These are phyloP conservation scores for Phytophthora idaei DNA, from an alignment of 352 stramenopile genomes.

Conservation along the genomic window DNA sequence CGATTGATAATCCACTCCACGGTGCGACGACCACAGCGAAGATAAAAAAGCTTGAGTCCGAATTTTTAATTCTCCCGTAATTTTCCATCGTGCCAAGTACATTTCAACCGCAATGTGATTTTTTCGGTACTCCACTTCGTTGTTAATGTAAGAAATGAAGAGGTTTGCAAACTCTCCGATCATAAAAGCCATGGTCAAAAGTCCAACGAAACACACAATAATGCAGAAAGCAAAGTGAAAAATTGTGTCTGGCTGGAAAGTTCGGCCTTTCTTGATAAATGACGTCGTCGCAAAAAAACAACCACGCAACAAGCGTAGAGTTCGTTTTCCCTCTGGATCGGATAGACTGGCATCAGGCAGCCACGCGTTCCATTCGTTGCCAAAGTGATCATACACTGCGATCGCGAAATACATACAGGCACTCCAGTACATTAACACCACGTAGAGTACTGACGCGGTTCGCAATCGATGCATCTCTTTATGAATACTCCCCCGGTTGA, in stretches of 20 bases:
- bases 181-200: conserved; percentile 73
- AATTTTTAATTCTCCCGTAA: conserved; percentile 44
- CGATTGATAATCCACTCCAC: conserved; percentile 62
- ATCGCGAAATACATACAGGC: conserved; percentile 64
- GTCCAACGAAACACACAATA: conserved; percentile 52
- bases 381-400: conserved; percentile 52
- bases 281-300: conserved; percentile 64
- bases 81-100: conserved; percentile 60
- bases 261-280: conserved; percentile 72
- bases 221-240: conserved; percentile 57
- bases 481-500: conserved; percentile 62
- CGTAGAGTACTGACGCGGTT: conserved; percentile 50
- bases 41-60: conserved; percentile 61
- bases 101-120: conserved; percentile 72
- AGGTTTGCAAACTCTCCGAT: conserved; percentile 74
- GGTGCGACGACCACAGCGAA: conserved; percentile 67
- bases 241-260: conserved; percentile 54
- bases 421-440: conserved; percentile 68
- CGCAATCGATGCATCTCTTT: conserved; percentile 68
- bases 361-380: conserved; percentile 60
- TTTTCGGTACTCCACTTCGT: conserved; percentile 75
- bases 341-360: conserved; percentile 41
- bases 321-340: conserved; percentile 38
- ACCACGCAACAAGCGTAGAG: conserved; percentile 51
- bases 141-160: conserved; percentile 74